Percentiles rank a stretch among this genome's conserved stretches.
Conservation (phyloP, 176 grass and related monocot genomes). For the Zoysia pacifica region DNA sequence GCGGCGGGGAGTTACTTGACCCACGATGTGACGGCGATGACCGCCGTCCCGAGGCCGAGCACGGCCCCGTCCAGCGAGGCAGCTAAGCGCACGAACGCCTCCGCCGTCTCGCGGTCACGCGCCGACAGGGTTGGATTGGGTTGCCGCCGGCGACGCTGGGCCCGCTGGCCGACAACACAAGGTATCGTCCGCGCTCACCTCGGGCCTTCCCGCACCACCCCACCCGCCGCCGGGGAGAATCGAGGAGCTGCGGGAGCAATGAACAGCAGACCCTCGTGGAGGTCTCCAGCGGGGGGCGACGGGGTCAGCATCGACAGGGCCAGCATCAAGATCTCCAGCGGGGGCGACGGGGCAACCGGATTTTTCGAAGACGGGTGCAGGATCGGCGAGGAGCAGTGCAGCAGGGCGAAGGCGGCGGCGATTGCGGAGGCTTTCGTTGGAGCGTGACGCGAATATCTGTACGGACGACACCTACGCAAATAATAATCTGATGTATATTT, state of each 20-base stretch:
- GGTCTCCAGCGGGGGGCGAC: no score
- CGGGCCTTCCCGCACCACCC: constrained; percentile 36
- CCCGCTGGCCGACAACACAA: neutral
- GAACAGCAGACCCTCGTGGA: no score
- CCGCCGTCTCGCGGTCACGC: constrained; percentile 61
- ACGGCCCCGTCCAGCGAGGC: constrained; percentile 75
- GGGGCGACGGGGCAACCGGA: no score
- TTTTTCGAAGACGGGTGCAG: no score
- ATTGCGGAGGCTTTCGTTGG: no score
- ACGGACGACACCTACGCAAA: no score
- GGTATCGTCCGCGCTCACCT: constrained; percentile 66
- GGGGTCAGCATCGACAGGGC: no score
- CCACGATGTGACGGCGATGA: neutral
- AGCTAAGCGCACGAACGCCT: constrained; percentile 58
- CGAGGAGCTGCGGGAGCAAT: constrained; percentile 41
- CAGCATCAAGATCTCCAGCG: no score
- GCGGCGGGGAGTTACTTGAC: constrained; percentile 64
- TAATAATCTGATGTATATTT: no score
- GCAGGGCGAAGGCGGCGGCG: no score
- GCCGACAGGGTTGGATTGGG: constrained; percentile 51
- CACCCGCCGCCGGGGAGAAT: constrained; percentile 31
- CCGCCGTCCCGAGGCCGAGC: constrained; percentile 63
- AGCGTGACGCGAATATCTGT: no score
- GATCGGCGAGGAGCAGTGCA: no score
- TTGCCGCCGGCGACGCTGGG: neutral